Percentiles rank a stretch among this genome's conserved stretches.
Evolutionary conservation across 164 flowering plant species (phyloP).

Genomic region (Aristolochia contorta): DNA sequence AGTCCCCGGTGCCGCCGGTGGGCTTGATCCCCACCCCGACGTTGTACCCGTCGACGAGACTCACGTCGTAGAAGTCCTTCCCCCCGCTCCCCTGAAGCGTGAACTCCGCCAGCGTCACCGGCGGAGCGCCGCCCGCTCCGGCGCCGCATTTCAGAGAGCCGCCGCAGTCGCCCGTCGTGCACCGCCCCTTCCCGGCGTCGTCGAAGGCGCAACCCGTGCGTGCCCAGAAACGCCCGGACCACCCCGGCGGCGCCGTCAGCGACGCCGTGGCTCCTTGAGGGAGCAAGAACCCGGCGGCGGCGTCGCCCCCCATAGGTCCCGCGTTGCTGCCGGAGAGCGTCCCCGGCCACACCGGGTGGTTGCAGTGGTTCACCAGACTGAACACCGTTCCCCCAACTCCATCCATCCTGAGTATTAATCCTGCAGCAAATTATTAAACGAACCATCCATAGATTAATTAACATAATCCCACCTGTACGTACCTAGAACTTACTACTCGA

Average conservation of each 20-base stretch:
- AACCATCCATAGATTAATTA: too few species aligned
- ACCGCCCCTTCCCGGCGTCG: conserved; percentile 45
- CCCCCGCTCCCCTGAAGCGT: conserved; percentile 32
- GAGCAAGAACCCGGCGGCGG: conserved; percentile 44
- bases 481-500: too few species aligned
- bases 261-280: conserved; percentile 37
- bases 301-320: conserved; percentile 31
- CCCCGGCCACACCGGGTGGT: conserved; percentile 75
- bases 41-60: conserved; percentile 93
- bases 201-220: conserved; percentile 83
- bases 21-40: conserved; percentile 53
- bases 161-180: conserved; percentile 86
- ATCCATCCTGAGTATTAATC: too few species aligned
- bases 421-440: background rate
- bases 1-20: conserved; percentile 59
- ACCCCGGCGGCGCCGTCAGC: conserved; percentile 54
- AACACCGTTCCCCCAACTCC: conserved; percentile 40
- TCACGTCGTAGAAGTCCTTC: conserved; percentile 89
- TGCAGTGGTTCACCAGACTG: conserved; percentile 56
- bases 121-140: conserved; percentile 72
- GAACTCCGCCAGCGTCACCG: conserved; percentile 67
- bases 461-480: too few species aligned
- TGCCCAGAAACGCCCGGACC: conserved; percentile 96
- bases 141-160: conserved; percentile 48
- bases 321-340: conserved; percentile 59